phyloP scores from a whole-genome alignment of 1,139 yeast genomes.

The Eremothecium sinecaudum region DNA sequence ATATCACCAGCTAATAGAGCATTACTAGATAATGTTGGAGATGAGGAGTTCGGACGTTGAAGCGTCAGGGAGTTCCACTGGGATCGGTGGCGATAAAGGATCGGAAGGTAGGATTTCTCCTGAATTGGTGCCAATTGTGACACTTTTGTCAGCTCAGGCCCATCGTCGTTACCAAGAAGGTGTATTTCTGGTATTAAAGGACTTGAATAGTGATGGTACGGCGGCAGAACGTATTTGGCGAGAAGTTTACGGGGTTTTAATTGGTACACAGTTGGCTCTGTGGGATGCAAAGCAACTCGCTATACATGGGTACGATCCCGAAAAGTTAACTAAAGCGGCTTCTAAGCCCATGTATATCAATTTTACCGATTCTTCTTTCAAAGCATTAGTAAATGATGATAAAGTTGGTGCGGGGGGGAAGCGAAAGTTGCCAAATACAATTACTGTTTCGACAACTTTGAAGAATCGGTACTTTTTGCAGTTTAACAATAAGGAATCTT shows the following conservation, averaged over 20 bases:
- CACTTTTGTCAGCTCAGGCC: conserved; percentile 59
- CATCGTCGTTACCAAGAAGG: conserved; percentile 72
- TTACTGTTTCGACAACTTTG: conserved; percentile 81
- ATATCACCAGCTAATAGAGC: too few relatives aligned
- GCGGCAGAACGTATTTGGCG: conserved; percentile 78
- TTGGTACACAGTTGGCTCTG: conserved; percentile 84
- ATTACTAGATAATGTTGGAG: too few relatives aligned
- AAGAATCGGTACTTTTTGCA: conserved; percentile 80
- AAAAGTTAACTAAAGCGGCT: conserved; percentile 44
- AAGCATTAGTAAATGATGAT: conserved; percentile 65
- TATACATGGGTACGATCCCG: conserved; percentile 40
- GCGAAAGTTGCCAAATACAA: conserved; percentile 65
- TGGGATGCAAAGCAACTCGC: conserved; percentile 84
- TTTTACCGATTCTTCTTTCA: conserved; percentile 83
- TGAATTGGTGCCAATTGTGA: conserved; percentile 66
- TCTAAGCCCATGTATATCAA: conserved; percentile 82
- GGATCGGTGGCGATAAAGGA: too few relatives aligned
- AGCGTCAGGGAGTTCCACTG: too few relatives aligned
- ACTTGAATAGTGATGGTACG: conserved; percentile 72
- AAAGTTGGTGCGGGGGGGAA: conserved; percentile 48
- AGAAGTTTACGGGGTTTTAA: conserved; percentile 83
- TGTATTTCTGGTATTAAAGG: conserved; percentile 61
- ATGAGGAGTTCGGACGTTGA: too few relatives aligned
- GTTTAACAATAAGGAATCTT: conserved; percentile 50
- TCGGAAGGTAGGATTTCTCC: conserved; percentile 42